These are phyloP conservation scores for Suillus ampliporus DNA, from an alignment of 768 basidiomycete species.

Conservation along the genomic window DNA sequence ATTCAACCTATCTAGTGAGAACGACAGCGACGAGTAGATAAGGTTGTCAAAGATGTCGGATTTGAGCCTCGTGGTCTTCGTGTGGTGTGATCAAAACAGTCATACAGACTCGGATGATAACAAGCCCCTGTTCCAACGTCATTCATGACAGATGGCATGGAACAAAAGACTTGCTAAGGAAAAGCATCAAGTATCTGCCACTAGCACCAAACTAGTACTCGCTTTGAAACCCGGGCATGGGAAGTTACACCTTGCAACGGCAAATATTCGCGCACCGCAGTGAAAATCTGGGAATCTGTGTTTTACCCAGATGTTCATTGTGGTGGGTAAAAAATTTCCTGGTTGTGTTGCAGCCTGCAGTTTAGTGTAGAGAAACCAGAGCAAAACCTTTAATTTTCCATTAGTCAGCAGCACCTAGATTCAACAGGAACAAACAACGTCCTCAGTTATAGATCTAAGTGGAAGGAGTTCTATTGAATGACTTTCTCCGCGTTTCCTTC, in stretches of 20 bases:
- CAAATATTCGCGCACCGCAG: neutral
- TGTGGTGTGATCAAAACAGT: neutral
- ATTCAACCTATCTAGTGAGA: constrained; percentile 15
- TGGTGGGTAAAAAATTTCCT: neutral
- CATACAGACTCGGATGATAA: neutral
- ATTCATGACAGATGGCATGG: neutral
- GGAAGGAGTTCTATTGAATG: too few species aligned
- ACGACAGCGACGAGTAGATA: neutral
- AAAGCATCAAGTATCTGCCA: neutral
- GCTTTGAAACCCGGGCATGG: neutral
- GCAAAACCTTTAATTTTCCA: too few species aligned
- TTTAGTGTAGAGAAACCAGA: too few species aligned
- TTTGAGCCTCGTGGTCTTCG: neutral
- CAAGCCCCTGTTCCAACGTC: neutral
- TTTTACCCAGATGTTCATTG: too few species aligned
- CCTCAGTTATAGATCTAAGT: too few species aligned
- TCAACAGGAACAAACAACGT: neutral
- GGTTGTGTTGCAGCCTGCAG: neutral
- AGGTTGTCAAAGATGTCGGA: neutral
- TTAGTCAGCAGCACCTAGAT: neutral
- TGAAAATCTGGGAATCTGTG: neutral
- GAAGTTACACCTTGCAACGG: neutral
- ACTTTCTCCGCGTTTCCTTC: too few species aligned
- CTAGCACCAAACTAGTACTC: too few species aligned
- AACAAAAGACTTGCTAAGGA: neutral